Conservation (phyloP, 169 alveolate species). For the Plasmodium vivax region DNA sequence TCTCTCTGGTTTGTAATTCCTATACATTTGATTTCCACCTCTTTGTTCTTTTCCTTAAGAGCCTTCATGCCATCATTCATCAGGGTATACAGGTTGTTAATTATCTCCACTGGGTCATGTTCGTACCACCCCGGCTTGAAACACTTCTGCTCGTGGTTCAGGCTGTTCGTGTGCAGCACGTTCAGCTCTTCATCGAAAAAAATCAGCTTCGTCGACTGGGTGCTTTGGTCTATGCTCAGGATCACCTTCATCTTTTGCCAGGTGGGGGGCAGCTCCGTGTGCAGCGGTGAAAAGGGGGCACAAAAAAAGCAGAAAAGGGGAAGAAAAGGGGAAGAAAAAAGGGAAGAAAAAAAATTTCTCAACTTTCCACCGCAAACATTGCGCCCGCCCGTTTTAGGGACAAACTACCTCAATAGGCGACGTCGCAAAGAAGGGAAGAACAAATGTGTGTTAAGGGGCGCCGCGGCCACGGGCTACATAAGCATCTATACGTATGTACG, state of each 20-base stretch:
- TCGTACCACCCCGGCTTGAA: slow-evolving; percentile 89
- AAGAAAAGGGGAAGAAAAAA: no score
- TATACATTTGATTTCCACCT: slow-evolving; percentile 78
- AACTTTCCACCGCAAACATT: background rate
- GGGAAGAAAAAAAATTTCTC: background rate
- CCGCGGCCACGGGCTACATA: background rate
- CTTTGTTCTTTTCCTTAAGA: slow-evolving; percentile 64
- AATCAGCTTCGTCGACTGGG: slow-evolving; percentile 89
- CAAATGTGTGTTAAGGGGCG: background rate
- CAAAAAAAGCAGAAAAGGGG: background rate
- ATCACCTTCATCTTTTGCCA: slow-evolving; percentile 72
- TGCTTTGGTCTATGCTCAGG: slow-evolving; percentile 88
- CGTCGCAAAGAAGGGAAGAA: background rate
- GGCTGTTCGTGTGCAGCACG: slow-evolving; percentile 68
- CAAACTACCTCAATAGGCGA: background rate
- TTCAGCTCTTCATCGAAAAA: slow-evolving; percentile 81
- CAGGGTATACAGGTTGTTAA: slow-evolving; percentile 78
- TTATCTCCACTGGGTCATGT: slow-evolving; percentile 87
- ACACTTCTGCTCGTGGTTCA: slow-evolving; percentile 83
- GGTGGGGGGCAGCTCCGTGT: background rate
- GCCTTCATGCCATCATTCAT: slow-evolving; percentile 80
- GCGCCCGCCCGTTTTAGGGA: background rate
- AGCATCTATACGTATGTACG: background rate
- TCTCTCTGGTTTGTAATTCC: slow-evolving; percentile 92
- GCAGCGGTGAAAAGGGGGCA: background rate